Conservation (phyloP, 768 basidiomycete genomes). For the Suillus subaureus region DNA sequence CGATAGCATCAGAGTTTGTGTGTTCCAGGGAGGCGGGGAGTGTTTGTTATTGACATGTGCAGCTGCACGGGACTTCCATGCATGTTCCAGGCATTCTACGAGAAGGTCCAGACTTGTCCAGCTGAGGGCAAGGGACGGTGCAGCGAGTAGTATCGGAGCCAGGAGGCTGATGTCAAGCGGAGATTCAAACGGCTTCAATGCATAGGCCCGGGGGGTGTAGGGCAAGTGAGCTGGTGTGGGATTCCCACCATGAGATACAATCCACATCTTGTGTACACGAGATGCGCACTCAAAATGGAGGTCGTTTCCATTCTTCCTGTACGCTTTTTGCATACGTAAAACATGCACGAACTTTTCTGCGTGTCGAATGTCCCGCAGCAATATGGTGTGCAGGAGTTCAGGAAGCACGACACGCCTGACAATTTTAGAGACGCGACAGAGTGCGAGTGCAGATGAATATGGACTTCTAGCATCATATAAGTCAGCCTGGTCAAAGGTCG, state of each 20-base stretch:
- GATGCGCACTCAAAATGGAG: conserved; percentile 36
- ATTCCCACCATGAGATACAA: conserved; percentile 12
- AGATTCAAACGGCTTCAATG: not conserved
- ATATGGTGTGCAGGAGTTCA: conserved; percentile 41
- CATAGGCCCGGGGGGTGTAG: not conserved
- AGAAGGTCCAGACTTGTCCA: conserved; percentile 36
- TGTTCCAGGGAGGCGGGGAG: conserved; percentile 26
- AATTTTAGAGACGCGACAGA: conserved; percentile 36
- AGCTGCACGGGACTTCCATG: not conserved
- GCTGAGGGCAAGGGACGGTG: conserved; percentile 32
- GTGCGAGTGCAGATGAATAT: conserved; percentile 30
- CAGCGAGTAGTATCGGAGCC: conserved; percentile 11
- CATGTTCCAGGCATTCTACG: conserved; percentile 31
- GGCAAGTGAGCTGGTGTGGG: conserved; percentile 4
- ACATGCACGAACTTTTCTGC: conserved; percentile 31
- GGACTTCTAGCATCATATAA: conserved; percentile 5
- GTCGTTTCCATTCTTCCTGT: conserved; percentile 15
- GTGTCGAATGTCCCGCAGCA: conserved; percentile 22
- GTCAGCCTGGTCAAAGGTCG: conserved; percentile 15
- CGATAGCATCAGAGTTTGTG: conserved; percentile 32
- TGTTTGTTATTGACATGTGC: conserved; percentile 13
- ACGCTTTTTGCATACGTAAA: conserved; percentile 29
- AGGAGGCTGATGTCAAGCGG: conserved; percentile 22
- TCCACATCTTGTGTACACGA: conserved; percentile 39
- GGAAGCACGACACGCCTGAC: conserved; percentile 41